Base-by-base conservation (phyloP, 2,329 filamentous ascomycete species). In the Colletotrichum liriopes region DNA sequence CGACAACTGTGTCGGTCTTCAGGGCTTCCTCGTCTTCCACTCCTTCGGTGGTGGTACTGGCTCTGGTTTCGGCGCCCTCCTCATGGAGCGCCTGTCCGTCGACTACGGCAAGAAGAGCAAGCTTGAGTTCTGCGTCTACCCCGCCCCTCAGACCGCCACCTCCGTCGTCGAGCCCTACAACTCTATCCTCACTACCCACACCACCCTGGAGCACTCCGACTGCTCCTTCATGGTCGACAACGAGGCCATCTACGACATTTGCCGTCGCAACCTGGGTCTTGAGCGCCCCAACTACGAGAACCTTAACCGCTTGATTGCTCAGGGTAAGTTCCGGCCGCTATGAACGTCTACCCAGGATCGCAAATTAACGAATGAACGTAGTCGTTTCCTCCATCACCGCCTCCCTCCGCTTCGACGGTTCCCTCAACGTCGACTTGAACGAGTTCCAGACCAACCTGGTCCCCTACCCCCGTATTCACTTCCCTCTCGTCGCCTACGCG, bases 81-180 rank as follows among this genome's bases (percentile, higher is more conserved):
- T 99, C 79, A 97, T 99, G 95, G 96, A 99, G 90, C 96, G 96
- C 83, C 92, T 99, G 74, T 98, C 96, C 45, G 94, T 98, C 81
- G 96, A 99, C 87, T 99, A 98, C 83, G 96, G 96, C 89, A 99
- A 99, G 93, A 99, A 99, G 93, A 97, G 94, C 91, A 99, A 99
- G 93, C 91, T 99, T 76, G 96, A 99, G 87, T 99, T 99, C 90
- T 98, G 95, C 81, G 95, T 99, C 82, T 99, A 99, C 89, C 96
- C 96, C 81, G 95, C 96, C 78, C 96, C 96, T 73, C 95, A 98
- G 88, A 96, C 96, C 77, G 94, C 96, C 78, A 98, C 96, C 80
- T 97, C 96, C 55, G 96, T 99, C 74, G 96, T 99, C 76, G 96
- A 99, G 92, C 96, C 96, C 73, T 99, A 99, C 92, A 99, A 99